These are phyloP conservation scores for Bjerkandera adusta DNA, from an alignment of 1,284 basidiomycete species.

Conservation along the genomic window DNA sequence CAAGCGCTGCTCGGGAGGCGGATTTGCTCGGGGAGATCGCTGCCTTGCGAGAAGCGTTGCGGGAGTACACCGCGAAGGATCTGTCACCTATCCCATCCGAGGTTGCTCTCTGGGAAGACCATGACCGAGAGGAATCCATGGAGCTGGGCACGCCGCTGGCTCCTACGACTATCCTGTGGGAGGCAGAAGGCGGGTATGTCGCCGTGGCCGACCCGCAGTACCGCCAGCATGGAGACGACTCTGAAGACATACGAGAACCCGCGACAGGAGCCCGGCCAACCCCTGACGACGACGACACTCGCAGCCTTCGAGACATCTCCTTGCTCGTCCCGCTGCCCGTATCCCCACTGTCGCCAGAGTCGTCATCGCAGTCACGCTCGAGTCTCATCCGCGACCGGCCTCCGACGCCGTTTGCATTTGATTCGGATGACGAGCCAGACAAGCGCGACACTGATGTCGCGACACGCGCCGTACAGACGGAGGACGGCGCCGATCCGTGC, in stretches of 20 bases:
- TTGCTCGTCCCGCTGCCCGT: slow-evolving; percentile 18
- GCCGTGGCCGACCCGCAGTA: not conserved
- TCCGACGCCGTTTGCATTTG: slow-evolving; percentile 9
- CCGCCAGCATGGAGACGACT: not conserved
- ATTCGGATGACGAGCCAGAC: not conserved
- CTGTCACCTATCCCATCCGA: not conserved
- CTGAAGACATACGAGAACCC: not conserved
- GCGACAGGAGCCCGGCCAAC: not conserved
- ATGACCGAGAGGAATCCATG: slow-evolving; percentile 48
- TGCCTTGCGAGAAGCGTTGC: slow-evolving; percentile 11
- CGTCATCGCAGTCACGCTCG: not conserved
- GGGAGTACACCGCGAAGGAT: not conserved
- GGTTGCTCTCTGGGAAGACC: slow-evolving; percentile 19
- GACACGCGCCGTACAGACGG: not conserved
- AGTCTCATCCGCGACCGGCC: slow-evolving; percentile 7
- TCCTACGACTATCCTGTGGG: slow-evolving; percentile 33
- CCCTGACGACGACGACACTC: not conserved
- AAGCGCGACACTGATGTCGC: not conserved
- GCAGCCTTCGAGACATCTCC: slow-evolving; percentile 9
- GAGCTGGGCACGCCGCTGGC: slow-evolving; percentile 56
- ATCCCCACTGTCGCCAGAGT: slow-evolving; percentile 7
- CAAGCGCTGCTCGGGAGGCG: slow-evolving; percentile 15
- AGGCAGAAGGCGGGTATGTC: slow-evolving; percentile 15
- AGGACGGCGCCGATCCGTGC: not conserved
- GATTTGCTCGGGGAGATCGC: slow-evolving; percentile 19